These are phyloP conservation scores for Trichoderma semiorbis DNA, from an alignment of 2,329 filamentous ascomycete species.

Conservation along the genomic window DNA sequence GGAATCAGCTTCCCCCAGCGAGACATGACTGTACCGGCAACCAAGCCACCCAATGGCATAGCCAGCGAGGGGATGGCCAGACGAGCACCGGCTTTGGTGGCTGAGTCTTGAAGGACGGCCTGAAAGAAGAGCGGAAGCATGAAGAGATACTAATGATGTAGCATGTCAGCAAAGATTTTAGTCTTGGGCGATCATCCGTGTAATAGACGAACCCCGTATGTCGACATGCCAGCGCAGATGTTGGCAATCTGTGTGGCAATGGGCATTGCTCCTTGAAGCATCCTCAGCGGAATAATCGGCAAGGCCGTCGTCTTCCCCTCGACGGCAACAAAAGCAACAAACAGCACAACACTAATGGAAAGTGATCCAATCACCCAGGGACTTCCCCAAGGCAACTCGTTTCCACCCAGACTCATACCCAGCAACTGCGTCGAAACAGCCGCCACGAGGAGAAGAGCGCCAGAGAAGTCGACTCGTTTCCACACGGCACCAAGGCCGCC, in stretches of 20 bases:
- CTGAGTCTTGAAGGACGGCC: constrained; percentile 60
- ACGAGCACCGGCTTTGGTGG: constrained; percentile 61
- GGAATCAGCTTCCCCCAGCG: constrained; percentile 50
- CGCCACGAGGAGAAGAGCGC: constrained; percentile 53
- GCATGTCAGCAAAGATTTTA: constrained; percentile 13
- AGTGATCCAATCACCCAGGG: constrained; percentile 46
- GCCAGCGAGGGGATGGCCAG: constrained; percentile 62
- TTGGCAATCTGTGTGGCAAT: constrained; percentile 56
- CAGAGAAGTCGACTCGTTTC: constrained; percentile 56
- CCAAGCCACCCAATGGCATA: constrained; percentile 53
- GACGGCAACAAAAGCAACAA: constrained; percentile 44
- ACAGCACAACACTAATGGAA: constrained; percentile 40
- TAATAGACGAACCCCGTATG: constrained; percentile 53
- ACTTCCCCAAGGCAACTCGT: constrained; percentile 51
- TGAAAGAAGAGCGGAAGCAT: constrained; percentile 70
- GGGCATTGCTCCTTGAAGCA: constrained; percentile 54
- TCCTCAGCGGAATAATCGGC: constrained; percentile 52
- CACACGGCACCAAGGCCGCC: constrained; percentile 40
- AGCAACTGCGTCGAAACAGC: constrained; percentile 57
- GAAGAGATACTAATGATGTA: constrained; percentile 54
- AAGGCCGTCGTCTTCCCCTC: constrained; percentile 49
- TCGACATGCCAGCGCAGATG: constrained; percentile 57
- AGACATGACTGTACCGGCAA: constrained; percentile 57
- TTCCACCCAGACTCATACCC: constrained; percentile 54
- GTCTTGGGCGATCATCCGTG: background rate